Evolutionary conservation across 768 basidiomycete species (phyloP).

Genomic region (Kwoniella europaea): DNA sequence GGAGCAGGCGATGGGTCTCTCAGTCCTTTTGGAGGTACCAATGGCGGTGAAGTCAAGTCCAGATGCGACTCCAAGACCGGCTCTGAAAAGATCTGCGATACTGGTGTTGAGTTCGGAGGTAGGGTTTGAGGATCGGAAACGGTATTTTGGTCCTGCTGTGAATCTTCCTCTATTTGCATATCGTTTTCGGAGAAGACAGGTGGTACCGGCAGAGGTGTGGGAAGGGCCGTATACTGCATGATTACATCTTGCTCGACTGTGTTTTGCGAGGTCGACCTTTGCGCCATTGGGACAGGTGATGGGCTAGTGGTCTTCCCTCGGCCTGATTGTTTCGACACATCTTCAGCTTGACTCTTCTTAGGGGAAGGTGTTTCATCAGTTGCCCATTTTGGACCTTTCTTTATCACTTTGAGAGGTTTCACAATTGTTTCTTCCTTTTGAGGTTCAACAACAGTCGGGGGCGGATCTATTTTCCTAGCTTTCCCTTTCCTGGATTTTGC

Average conservation of each 20-base stretch:
- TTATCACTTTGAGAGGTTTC: background rate
- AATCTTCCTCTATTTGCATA: no score
- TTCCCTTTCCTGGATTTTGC: slow-evolving; percentile 18
- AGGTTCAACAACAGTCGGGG: background rate
- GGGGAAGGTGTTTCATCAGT: slow-evolving; percentile 2
- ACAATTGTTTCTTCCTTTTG: no score
- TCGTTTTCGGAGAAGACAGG: no score
- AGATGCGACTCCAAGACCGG: no score
- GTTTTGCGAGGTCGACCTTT: background rate
- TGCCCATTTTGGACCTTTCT: slow-evolving; percentile 21
- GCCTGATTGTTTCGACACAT: background rate
- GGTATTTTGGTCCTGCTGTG: no score
- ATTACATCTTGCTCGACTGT: background rate
- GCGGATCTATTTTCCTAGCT: slow-evolving; percentile 1
- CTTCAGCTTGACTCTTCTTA: background rate
- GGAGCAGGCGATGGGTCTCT: no score
- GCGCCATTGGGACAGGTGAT: background rate
- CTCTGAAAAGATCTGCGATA: no score
- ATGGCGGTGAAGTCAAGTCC: no score
- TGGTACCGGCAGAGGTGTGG: no score
- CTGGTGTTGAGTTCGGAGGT: no score
- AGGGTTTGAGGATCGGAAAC: no score
- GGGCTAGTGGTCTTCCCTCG: background rate
- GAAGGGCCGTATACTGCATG: background rate
- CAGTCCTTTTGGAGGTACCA: no score